Evolutionary conservation across 495 filamentous ascomycete genomes (phyloP).

Genomic region (Pseudevernia furfuracea): DNA sequence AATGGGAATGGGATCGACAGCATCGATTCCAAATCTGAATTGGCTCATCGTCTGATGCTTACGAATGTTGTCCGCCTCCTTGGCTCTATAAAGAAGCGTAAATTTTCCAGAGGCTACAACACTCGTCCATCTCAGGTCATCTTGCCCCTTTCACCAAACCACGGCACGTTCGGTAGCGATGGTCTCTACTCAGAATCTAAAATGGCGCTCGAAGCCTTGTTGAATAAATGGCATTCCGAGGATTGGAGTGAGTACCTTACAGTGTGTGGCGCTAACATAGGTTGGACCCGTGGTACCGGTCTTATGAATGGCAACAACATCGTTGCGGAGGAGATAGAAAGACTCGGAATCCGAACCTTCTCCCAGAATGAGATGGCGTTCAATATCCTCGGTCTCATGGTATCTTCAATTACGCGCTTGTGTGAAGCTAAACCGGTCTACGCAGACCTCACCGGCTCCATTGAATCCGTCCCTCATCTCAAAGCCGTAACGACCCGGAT

Average conservation of each 20-base stretch:
- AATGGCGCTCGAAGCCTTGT: conserved; percentile 25
- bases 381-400: conserved; percentile 15
- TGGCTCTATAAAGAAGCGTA: conserved; percentile 16
- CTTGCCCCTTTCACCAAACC: conserved; percentile 29
- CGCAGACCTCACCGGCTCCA: too few species aligned
- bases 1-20: conserved; percentile 25
- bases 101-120: conserved; percentile 23
- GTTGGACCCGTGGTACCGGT: conserved; percentile 28
- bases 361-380: conserved; percentile 27
- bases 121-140: conserved; percentile 24
- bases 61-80: conserved; percentile 25
- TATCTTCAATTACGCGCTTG: not conserved
- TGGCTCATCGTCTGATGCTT: conserved; percentile 27
- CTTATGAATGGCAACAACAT: conserved; percentile 25
- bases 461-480: too few species aligned
- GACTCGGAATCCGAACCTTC: conserved; percentile 22
- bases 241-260: conserved; percentile 24
- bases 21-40: conserved; percentile 23
- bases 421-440: not conserved
- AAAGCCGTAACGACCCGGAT: too few species aligned
- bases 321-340: conserved; percentile 24
- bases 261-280: conserved; percentile 28
- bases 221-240: conserved; percentile 24
- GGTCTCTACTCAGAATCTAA: conserved; percentile 31
- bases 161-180: conserved; percentile 28